Evolutionary conservation across 441 rosid species (phyloP).

Genomic region (Brassica hybrid): DNA sequence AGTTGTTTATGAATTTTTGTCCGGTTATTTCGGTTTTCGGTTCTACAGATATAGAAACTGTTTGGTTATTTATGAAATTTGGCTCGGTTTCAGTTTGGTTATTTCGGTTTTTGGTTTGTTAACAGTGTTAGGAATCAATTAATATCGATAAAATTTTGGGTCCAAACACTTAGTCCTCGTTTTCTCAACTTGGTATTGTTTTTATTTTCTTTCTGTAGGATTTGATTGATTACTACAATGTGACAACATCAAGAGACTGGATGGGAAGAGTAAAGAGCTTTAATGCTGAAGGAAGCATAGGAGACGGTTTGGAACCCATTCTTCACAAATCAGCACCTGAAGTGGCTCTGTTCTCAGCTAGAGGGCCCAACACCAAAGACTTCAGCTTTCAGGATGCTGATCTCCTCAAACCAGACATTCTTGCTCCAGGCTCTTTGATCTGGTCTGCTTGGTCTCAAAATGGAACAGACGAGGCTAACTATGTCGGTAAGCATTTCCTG

Average conservation of each 20-base stretch:
- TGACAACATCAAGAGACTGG: constrained; percentile 92
- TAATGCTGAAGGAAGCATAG: constrained; percentile 87
- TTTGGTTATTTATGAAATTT: background rate
- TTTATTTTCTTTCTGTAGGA: constrained; percentile 19
- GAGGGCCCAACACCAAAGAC: constrained; percentile 97
- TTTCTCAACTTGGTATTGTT: constrained; percentile 24
- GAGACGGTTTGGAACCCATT: constrained; percentile 89
- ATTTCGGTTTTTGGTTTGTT: constrained; percentile 51
- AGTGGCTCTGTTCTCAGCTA: constrained; percentile 93
- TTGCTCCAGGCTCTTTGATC: constrained; percentile 96
- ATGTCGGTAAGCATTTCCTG: constrained; percentile 59
- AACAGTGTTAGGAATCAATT: background rate
- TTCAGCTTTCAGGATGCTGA: constrained; percentile 97
- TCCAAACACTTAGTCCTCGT: background rate
- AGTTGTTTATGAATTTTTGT: too few species aligned
- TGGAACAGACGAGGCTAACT: constrained; percentile 96
- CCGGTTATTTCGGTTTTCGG: background rate
- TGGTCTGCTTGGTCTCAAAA: constrained; percentile 99
- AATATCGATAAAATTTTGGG: background rate
- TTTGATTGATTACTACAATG: constrained; percentile 90
- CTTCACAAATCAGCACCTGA: constrained; percentile 98
- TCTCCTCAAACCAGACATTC: constrained; percentile 97
- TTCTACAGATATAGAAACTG: background rate
- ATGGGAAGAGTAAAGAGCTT: constrained; percentile 90
- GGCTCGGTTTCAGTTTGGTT: background rate